Conservation (phyloP, 805 yeast species). For the Pichia nakasei region DNA sequence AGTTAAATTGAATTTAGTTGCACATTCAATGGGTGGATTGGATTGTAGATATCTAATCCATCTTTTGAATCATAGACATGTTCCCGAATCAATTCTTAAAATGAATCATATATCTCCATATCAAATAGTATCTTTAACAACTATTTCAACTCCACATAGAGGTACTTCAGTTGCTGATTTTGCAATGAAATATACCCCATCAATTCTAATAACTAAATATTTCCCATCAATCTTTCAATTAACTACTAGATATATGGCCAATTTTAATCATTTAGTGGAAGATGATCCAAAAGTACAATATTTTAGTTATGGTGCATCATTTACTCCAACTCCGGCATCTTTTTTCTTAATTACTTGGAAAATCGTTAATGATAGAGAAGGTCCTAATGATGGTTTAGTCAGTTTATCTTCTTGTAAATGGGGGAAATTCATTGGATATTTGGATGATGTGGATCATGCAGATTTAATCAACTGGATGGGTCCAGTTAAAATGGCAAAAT, state of each 20-base stretch:
- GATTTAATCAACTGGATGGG: slow-evolving; percentile 83
- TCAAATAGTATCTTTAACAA: slow-evolving; percentile 62
- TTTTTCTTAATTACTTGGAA: slow-evolving; percentile 58
- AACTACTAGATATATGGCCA: slow-evolving; percentile 43
- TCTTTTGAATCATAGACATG: slow-evolving; percentile 14
- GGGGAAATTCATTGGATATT: slow-evolving; percentile 78
- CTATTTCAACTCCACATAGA: slow-evolving; percentile 81
- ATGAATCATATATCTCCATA: slow-evolving; percentile 18
- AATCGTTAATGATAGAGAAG: slow-evolving; percentile 40
- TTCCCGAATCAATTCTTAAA: neutral
- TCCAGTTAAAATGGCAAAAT: slow-evolving; percentile 31
- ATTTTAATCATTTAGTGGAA: slow-evolving; percentile 43
- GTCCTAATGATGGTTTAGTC: slow-evolving; percentile 81
- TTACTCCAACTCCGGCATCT: slow-evolving; percentile 53
- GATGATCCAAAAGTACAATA: slow-evolving; percentile 60
- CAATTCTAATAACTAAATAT: slow-evolving; percentile 10
- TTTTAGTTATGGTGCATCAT: slow-evolving; percentile 77
- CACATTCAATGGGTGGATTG: slow-evolving; percentile 93
- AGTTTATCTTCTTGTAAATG: slow-evolving; percentile 70
- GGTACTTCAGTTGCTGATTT: slow-evolving; percentile 82
- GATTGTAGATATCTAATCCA: slow-evolving; percentile 74
- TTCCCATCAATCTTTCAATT: slow-evolving; percentile 49
- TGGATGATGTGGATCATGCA: slow-evolving; percentile 72
- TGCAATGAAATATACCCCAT: slow-evolving; percentile 30
- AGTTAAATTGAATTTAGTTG: slow-evolving; percentile 61